Conservation (phyloP, 257 asterid species). For the Jasminum sambac region DNA sequence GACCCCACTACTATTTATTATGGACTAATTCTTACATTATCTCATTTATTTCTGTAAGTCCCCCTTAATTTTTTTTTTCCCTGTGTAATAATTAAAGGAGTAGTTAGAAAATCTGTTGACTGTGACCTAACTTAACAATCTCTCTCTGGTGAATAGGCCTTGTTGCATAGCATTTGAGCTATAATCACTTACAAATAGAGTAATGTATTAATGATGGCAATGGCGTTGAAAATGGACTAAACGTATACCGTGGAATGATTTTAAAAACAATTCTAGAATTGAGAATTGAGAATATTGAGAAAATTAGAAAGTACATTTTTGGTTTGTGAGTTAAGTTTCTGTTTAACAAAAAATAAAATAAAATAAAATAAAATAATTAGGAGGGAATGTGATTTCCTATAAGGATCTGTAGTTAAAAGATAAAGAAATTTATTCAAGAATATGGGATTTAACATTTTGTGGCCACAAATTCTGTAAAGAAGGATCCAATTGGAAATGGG, state of each 20-base stretch:
- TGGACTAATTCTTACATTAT: neutral
- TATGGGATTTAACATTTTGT: neutral
- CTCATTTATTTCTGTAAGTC: neutral
- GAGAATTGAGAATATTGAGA: too few relatives aligned
- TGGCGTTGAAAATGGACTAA: constrained; percentile 5
- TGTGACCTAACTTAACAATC: neutral
- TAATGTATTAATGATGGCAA: neutral
- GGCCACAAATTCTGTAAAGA: constrained; percentile 4
- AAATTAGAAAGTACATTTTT: too few relatives aligned
- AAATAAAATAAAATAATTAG: too few relatives aligned
- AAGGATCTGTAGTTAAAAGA: too few relatives aligned
- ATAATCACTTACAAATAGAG: neutral
- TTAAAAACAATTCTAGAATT: neutral
- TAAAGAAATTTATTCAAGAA: too few relatives aligned
- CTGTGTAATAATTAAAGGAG: neutral
- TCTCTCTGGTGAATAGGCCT: neutral
- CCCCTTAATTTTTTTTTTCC: too few relatives aligned
- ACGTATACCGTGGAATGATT: neutral
- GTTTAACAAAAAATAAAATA: too few relatives aligned
- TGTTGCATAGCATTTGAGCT: neutral
- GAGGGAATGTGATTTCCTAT: too few relatives aligned
- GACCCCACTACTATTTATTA: constrained; percentile 37
- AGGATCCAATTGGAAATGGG: neutral
- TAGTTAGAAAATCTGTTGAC: neutral
- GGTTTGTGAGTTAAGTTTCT: too few relatives aligned